Evolutionary conservation across 176 grass and related monocot species (phyloP).

Genomic region (Musa troglodytarum): DNA sequence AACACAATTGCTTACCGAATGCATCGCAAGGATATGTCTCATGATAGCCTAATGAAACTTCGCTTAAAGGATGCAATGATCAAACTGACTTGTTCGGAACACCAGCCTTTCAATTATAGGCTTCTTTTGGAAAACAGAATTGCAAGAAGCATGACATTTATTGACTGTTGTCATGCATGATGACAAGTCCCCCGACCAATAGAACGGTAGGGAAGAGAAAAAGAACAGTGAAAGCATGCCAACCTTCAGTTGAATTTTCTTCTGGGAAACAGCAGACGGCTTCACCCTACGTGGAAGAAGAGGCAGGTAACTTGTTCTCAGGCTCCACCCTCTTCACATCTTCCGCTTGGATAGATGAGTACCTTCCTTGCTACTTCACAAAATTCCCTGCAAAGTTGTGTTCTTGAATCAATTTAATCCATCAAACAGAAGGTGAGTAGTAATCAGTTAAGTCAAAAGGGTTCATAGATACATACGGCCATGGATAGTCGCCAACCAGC

Average conservation of each 20-base stretch:
- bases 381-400: conserved; percentile 29
- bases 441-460: not conserved
- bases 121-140: too few species aligned
- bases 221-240: not conserved
- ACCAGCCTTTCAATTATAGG: too few species aligned
- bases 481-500: conserved; percentile 60
- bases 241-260: not conserved
- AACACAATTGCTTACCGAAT: not conserved
- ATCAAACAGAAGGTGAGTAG: not conserved
- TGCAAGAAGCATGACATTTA: too few species aligned
- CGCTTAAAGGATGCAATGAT: too few species aligned
- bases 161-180: too few species aligned
- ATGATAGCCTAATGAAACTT: too few species aligned
- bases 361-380: conserved; percentile 35
- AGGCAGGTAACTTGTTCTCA: conserved; percentile 9
- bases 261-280: not conserved
- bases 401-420: not conserved
- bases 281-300: not conserved
- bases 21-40: too few species aligned
- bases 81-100: too few species aligned
- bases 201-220: not conserved
- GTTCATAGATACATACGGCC: conserved; percentile 47
- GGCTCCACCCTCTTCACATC: conserved; percentile 33
- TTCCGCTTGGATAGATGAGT: conserved; percentile 33
- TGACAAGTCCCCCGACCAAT: too few species aligned